phyloP scores from a whole-genome alignment of 75 land plant species.

The Gnetum montanum region DNA sequence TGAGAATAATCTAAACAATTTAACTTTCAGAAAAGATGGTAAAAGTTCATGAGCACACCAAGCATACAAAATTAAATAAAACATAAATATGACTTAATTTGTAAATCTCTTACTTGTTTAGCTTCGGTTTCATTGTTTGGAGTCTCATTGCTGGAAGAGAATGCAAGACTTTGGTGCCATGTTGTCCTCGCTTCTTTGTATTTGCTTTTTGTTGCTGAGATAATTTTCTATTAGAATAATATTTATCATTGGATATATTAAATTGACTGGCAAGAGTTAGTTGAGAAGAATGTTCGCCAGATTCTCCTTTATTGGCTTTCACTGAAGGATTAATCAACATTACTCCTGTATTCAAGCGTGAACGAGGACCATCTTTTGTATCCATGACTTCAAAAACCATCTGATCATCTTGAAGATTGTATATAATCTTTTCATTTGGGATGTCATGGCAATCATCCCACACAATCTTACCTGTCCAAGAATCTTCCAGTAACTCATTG shows the following conservation, averaged over 20 bases:
- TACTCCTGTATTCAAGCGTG: conserved; percentile 72
- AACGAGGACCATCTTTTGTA: conserved; percentile 30
- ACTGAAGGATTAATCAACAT: conserved; percentile 52
- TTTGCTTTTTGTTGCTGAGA: conserved; percentile 70
- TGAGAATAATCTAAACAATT: too few relatives aligned
- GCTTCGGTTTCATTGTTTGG: conserved; percentile 90
- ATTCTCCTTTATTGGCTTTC: conserved; percentile 20
- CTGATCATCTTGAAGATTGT: conserved; percentile 83
- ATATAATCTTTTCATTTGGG: conserved; percentile 56
- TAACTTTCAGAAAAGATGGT: too few relatives aligned
- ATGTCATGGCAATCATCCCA: conserved; percentile 50
- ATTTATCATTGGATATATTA: conserved; percentile 93
- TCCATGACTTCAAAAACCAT: conserved; percentile 94
- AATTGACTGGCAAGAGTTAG: conserved; percentile 45
- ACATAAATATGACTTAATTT: neutral
- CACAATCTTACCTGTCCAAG: conserved; percentile 68
- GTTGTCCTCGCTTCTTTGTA: conserved; percentile 69
- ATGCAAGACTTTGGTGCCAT: conserved; percentile 84
- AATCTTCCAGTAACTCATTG: conserved; percentile 52
- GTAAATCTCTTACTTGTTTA: conserved; percentile 67
- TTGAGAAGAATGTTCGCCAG: conserved; percentile 26
- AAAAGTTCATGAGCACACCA: too few relatives aligned
- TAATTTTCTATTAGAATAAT: conserved; percentile 62
- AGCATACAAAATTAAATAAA: neutral
- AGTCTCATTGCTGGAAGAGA: conserved; percentile 79